These are phyloP conservation scores for Tolypocladium paradoxum DNA, from an alignment of 2,329 filamentous ascomycete genomes.

Conservation along the genomic window DNA sequence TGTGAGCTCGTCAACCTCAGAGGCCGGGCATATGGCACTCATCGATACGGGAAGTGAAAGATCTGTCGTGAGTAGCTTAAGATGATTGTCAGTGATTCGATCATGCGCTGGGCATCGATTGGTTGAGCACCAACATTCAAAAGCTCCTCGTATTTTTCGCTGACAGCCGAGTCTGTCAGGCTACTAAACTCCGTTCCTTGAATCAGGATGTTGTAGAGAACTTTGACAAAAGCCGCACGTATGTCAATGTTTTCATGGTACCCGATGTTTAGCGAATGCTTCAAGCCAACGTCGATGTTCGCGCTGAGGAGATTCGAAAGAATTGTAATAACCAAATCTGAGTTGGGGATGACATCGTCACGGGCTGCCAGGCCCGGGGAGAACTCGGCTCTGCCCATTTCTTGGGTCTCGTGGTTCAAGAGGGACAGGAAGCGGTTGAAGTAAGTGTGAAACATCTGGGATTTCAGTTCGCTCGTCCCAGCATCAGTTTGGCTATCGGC, in stretches of 20 bases:
- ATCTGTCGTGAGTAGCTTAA: slow-evolving; percentile 49
- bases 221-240: slow-evolving; percentile 58
- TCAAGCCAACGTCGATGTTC: slow-evolving; percentile 61
- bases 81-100: not conserved
- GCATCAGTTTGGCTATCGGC: slow-evolving; percentile 55
- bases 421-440: slow-evolving; percentile 60
- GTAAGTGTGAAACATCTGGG: slow-evolving; percentile 61
- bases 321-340: slow-evolving; percentile 56
- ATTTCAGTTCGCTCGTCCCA: slow-evolving; percentile 57
- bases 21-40: slow-evolving; percentile 54
- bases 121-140: slow-evolving; percentile 30
- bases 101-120: not conserved
- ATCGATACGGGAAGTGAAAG: slow-evolving; percentile 52
- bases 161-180: slow-evolving; percentile 55
- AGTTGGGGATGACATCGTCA: slow-evolving; percentile 44
- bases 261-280: slow-evolving; percentile 58
- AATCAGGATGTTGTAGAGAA: slow-evolving; percentile 60
- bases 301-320: slow-evolving; percentile 59
- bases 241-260: slow-evolving; percentile 63
- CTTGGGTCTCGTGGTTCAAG: slow-evolving; percentile 45
- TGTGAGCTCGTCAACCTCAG: slow-evolving; percentile 58
- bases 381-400: slow-evolving; percentile 20
- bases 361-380: slow-evolving; percentile 25
- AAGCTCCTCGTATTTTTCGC: slow-evolving; percentile 57
- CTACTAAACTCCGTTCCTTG: slow-evolving; percentile 63